Percentiles rank a stretch among this genome's conserved stretches.
phyloP scores from a whole-genome alignment of 2,329 filamentous ascomycete species.

The Paramyrothecium roridum region DNA sequence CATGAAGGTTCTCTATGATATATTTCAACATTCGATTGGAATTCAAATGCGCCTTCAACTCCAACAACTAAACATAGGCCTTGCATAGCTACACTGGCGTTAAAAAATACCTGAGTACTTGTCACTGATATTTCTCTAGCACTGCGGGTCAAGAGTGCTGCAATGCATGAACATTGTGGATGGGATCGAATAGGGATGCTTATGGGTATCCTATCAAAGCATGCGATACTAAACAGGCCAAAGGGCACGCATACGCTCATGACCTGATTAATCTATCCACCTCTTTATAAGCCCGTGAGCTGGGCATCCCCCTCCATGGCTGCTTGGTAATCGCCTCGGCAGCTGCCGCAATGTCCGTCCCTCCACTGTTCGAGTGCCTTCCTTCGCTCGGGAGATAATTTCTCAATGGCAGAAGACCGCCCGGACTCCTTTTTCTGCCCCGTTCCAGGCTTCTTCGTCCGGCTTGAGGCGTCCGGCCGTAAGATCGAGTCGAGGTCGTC shows the following conservation, averaged over 20 bases:
- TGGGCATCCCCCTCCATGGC: constrained; percentile 25
- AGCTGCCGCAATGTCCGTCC: constrained; percentile 54
- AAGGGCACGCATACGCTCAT: not conserved
- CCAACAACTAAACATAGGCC: no score
- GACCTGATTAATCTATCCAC: not conserved
- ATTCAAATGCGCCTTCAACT: no score
- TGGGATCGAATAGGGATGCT: not conserved
- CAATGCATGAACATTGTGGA: not conserved
- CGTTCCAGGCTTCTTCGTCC: constrained; percentile 14
- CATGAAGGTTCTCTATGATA: no score
- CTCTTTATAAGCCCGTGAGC: constrained; percentile 14
- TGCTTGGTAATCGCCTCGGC: constrained; percentile 38
- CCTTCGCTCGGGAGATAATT: constrained; percentile 24
- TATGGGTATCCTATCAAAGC: not conserved
- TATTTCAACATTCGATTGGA: no score
- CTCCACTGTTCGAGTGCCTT: constrained; percentile 45
- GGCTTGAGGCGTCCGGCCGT: constrained; percentile 14
- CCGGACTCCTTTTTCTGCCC: constrained; percentile 26
- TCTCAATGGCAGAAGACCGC: constrained; percentile 4
- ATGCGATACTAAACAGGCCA: not conserved
- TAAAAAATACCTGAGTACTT: no score
- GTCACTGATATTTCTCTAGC: no score
- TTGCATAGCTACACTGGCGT: no score
- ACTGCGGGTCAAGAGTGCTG: no score
- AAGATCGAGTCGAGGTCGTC: constrained; percentile 54